A percentile compares a stretch with the other conserved stretches of the same genome.
These are phyloP conservation scores for Histomonas meleagridis DNA, from an alignment of 208 protist species.

Conservation along the genomic window DNA sequence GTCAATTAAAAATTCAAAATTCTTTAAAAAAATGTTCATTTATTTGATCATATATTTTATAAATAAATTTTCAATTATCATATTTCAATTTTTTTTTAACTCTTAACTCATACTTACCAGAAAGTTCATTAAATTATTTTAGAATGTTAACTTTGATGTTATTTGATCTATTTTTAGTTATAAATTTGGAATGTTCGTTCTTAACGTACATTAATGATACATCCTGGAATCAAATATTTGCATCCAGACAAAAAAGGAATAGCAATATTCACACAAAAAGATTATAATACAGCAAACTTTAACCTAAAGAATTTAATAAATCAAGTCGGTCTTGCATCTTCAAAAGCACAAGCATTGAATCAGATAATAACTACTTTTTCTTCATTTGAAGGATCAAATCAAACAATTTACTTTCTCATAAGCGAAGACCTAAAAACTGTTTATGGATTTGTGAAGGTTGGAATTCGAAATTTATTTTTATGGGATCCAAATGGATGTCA, in stretches of 20 bases:
- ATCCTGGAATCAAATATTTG: not conserved
- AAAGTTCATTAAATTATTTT: too few species aligned
- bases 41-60: too few species aligned
- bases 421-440: not conserved
- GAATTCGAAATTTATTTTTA: conserved; percentile 4
- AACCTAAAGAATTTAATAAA: not conserved
- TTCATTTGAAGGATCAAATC: not conserved
- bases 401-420: not conserved
- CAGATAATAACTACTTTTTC: not conserved
- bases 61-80: too few species aligned
- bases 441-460: not conserved
- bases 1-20: too few species aligned
- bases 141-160: too few species aligned
- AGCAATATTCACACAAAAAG: not conserved
- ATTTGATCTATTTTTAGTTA: too few species aligned
- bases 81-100: too few species aligned
- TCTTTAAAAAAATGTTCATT: too few species aligned
- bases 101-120: too few species aligned
- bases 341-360: conserved; percentile 21
- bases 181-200: too few species aligned
- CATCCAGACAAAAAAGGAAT: not conserved
- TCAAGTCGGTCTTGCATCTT: not conserved
- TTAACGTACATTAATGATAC: too few species aligned
- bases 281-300: too few species aligned
- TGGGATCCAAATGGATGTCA: not conserved